These are phyloP conservation scores for Alternaria ventricosa DNA, from an alignment of 2,329 filamentous ascomycete species.

Conservation along the genomic window DNA sequence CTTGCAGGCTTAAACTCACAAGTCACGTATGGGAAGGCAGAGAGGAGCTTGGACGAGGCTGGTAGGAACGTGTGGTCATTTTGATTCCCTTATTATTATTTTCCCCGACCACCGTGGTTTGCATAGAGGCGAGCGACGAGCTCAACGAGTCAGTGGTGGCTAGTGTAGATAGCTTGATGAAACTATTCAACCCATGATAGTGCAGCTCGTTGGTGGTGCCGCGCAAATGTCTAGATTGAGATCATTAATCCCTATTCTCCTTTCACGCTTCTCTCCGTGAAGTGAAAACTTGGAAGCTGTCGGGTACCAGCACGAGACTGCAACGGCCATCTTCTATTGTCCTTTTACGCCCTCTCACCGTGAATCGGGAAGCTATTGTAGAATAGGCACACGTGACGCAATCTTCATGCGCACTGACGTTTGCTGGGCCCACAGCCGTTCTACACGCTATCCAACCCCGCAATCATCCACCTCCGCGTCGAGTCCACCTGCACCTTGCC, in stretches of 20 bases:
- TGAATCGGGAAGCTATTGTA: background rate
- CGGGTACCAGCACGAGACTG: background rate
- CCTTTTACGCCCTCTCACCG: background rate
- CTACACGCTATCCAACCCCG: conserved; percentile 20
- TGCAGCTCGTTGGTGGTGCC: background rate
- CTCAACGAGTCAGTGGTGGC: conserved; percentile 7
- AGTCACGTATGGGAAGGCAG: background rate
- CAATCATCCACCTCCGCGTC: conserved; percentile 13
- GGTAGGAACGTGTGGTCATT: conserved; percentile 18
- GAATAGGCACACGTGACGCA: conserved; percentile 5
- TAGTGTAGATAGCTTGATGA: conserved; percentile 9
- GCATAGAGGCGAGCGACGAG: background rate
- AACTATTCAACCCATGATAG: conserved; percentile 2
- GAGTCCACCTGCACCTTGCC: conserved; percentile 5
- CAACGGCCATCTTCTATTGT: background rate
- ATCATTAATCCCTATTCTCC: background rate
- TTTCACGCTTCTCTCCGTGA: background rate
- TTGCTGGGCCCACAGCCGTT: background rate
- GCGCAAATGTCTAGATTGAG: background rate
- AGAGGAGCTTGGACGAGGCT: background rate
- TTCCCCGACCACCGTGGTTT: conserved; percentile 12
- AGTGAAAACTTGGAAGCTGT: background rate
- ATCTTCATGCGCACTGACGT: conserved; percentile 9
- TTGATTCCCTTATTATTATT: conserved; percentile 23
- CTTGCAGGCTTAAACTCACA: background rate